Conservation (phyloP, 1,139 yeast genomes). For the Petasospora fabianii region DNA sequence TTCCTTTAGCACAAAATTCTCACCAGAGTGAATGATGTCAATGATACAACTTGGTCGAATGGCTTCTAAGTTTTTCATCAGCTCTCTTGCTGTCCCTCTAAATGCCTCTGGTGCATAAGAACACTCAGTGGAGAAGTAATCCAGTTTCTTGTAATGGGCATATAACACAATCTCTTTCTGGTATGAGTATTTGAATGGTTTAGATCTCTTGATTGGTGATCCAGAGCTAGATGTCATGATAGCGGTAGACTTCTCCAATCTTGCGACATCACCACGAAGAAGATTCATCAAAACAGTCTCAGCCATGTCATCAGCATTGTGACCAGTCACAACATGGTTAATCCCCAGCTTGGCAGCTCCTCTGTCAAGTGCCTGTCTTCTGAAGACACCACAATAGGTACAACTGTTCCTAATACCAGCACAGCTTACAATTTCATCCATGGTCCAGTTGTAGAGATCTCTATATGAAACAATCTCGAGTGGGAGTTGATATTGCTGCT, state of each 20-base stretch:
- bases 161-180: constrained; percentile 96
- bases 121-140: constrained; percentile 96
- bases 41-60: constrained; percentile 90
- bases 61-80: constrained; percentile 85
- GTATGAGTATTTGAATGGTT: constrained; percentile 93
- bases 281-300: constrained; percentile 96
- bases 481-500: constrained; percentile 82
- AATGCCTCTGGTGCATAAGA: constrained; percentile 98
- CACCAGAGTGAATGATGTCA: constrained; percentile 94
- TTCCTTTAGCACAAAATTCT: constrained; percentile 66
- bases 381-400: constrained; percentile 95
- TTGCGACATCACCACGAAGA: constrained; percentile 91
- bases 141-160: constrained; percentile 93
- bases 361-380: constrained; percentile 94
- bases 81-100: constrained; percentile 92
- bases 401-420: constrained; percentile 94
- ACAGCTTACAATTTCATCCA: constrained; percentile 96
- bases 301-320: constrained; percentile 99
- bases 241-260: constrained; percentile 86
- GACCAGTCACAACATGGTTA: constrained; percentile 94
- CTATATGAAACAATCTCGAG: constrained; percentile 85
- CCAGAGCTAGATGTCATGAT: constrained; percentile 80
- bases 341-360: constrained; percentile 91
- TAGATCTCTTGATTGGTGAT: constrained; percentile 82
- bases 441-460: constrained; percentile 91